Evolutionary conservation across 1,284 basidiomycete species (phyloP).

Genomic region (Boletus smithii): DNA sequence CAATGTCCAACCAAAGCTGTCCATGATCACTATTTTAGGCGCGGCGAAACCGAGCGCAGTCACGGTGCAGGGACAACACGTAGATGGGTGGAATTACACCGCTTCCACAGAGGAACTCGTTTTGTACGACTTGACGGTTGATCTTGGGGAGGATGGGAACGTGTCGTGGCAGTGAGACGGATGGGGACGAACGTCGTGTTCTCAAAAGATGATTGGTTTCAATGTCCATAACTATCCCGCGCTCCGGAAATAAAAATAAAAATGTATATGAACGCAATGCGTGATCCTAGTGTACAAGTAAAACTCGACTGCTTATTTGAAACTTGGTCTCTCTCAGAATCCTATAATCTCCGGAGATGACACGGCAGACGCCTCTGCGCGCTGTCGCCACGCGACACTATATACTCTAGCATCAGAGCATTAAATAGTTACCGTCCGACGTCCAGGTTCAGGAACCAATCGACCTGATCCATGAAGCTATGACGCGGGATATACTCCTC

Average conservation of each 20-base stretch:
- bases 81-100: slow-evolving; percentile 35
- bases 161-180: slow-evolving; percentile 16
- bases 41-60: slow-evolving; percentile 36
- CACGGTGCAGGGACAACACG: slow-evolving; percentile 30
- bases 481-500: slow-evolving; percentile 13
- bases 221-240: no score
- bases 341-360: background rate
- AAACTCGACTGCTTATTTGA: background rate
- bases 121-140: slow-evolving; percentile 26
- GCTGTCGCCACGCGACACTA: background rate
- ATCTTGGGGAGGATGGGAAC: slow-evolving; percentile 32
- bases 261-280: background rate
- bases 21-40: slow-evolving; percentile 47
- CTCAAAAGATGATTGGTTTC: background rate
- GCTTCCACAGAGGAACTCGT: slow-evolving; percentile 34
- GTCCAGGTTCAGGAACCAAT: slow-evolving; percentile 13
- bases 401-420: background rate
- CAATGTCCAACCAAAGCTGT: slow-evolving; percentile 39
- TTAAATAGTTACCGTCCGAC: background rate
- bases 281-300: slow-evolving; percentile 3
- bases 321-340: background rate
- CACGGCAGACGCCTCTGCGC: background rate
- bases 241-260: slow-evolving; percentile 8
- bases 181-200: background rate
- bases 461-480: slow-evolving; percentile 27